These are phyloP conservation scores for Pezicula radicicola DNA, from an alignment of 2,329 filamentous ascomycete species.

Conservation along the genomic window DNA sequence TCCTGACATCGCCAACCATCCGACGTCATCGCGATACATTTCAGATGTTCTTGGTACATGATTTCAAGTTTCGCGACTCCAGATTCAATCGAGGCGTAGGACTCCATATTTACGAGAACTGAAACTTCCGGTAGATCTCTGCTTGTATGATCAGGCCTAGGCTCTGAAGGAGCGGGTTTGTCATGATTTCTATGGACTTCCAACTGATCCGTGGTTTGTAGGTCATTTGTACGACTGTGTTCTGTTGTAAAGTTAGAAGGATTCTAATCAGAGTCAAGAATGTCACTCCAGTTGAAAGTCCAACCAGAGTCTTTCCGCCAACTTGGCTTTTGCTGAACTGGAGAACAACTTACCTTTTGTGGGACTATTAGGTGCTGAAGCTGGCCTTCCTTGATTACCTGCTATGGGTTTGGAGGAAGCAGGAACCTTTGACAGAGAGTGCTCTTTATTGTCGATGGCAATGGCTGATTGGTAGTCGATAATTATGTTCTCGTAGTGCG, in stretches of 20 bases:
- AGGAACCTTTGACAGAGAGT: not conserved
- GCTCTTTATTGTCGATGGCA: constrained; percentile 2
- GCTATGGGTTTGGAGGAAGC: not conserved
- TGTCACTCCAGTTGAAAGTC: not conserved
- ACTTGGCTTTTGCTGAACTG: not conserved
- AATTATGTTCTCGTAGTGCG: constrained; percentile 3
- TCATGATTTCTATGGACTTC: not conserved
- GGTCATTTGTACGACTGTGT: not conserved
- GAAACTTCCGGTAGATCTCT: not conserved
- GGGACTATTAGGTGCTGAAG: not conserved
- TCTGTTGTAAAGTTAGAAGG: not conserved
- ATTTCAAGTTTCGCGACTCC: constrained; percentile 8
- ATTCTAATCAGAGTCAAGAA: not conserved
- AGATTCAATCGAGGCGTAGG: constrained; percentile 6
- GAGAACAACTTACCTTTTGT: not conserved
- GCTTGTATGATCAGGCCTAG: not conserved
- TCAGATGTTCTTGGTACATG: constrained; percentile 4
- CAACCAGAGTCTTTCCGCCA: no score
- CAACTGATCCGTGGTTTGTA: not conserved
- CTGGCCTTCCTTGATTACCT: not conserved
- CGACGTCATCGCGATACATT: constrained; percentile 8
- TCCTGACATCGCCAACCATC: constrained; percentile 5
- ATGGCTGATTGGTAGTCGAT: constrained; percentile 7
- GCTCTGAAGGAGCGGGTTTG: not conserved
- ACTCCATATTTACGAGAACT: not conserved